Percentiles rank a stretch among this genome's conserved stretches.
Evolutionary conservation across 192 early-diverging fungal species (phyloP).

Genomic region (Entophlyctis helioformis): DNA sequence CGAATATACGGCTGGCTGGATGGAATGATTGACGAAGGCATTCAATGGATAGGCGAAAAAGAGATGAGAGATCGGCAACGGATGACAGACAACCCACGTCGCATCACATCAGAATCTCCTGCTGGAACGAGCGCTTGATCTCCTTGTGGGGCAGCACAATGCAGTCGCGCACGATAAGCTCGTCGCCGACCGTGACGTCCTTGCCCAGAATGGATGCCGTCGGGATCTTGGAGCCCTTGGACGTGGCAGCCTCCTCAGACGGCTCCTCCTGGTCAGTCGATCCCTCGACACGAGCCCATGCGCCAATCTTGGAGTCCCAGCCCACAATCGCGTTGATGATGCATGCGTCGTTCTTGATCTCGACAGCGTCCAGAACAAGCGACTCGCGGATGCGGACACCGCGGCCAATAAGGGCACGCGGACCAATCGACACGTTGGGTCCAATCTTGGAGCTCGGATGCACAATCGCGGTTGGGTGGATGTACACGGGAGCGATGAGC

Average conservation of each 20-base stretch:
- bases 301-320: slow-evolving; percentile 87
- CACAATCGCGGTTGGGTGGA: slow-evolving; percentile 86
- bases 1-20: too few species aligned
- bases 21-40: too few species aligned
- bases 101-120: slow-evolving; percentile 87
- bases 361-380: slow-evolving; percentile 85
- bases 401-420: slow-evolving; percentile 73
- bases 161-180: slow-evolving; percentile 90
- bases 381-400: slow-evolving; percentile 90
- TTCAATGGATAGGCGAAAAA: too few species aligned
- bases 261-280: slow-evolving; percentile 58
- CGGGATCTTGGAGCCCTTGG: slow-evolving; percentile 83
- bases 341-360: slow-evolving; percentile 79
- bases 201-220: slow-evolving; percentile 85
- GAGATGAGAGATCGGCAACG: too few species aligned
- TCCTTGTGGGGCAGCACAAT: slow-evolving; percentile 98
- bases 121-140: slow-evolving; percentile 74
- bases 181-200: slow-evolving; percentile 85
- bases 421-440: slow-evolving; percentile 91
- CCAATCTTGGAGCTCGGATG: slow-evolving; percentile 92
- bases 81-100: too few species aligned
- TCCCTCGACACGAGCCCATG: slow-evolving; percentile 90
- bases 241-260: slow-evolving; percentile 57
- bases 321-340: slow-evolving; percentile 83
- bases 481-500: slow-evolving; percentile 83